These are phyloP conservation scores for Kalanchoe fedtschenkoi DNA, from an alignment of 164 flowering plant genomes.

Conservation along the genomic window DNA sequence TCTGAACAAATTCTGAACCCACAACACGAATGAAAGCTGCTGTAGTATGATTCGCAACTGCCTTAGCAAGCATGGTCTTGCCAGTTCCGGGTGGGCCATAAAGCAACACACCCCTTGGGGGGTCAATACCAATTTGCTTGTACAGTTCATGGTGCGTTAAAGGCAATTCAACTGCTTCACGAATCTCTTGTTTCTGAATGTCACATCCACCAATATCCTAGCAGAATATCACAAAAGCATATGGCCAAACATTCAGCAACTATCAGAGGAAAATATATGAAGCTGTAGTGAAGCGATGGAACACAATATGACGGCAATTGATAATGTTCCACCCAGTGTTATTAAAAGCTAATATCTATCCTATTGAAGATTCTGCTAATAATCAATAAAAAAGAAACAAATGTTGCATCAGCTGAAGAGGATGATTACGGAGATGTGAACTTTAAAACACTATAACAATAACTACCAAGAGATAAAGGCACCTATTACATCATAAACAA, in stretches of 20 bases:
- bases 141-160: slow-evolving; percentile 91
- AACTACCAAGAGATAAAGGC: too few species aligned
- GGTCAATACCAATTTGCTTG: slow-evolving; percentile 93
- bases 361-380: too few species aligned
- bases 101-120: slow-evolving; percentile 92
- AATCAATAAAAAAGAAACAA: too few species aligned
- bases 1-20: slow-evolving; percentile 97
- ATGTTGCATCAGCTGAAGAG: too few species aligned
- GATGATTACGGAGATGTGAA: too few species aligned
- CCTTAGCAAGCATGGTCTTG: slow-evolving; percentile 97
- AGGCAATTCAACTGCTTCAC: slow-evolving; percentile 95
- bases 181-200: slow-evolving; percentile 93
- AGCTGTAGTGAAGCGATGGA: too few species aligned
- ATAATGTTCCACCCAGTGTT: too few species aligned
- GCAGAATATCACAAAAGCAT: not conserved
- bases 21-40: slow-evolving; percentile 95
- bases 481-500: too few species aligned
- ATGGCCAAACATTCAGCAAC: not conserved
- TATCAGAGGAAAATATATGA: too few species aligned
- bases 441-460: too few species aligned
- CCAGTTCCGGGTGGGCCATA: slow-evolving; percentile 99
- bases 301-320: too few species aligned
- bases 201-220: slow-evolving; percentile 99
- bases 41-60: slow-evolving; percentile 90
- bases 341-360: too few species aligned